Percentiles rank a stretch among this genome's conserved stretches.
Conservation (phyloP, 169 alveolate species). For the Eimeria acervulina region DNA sequence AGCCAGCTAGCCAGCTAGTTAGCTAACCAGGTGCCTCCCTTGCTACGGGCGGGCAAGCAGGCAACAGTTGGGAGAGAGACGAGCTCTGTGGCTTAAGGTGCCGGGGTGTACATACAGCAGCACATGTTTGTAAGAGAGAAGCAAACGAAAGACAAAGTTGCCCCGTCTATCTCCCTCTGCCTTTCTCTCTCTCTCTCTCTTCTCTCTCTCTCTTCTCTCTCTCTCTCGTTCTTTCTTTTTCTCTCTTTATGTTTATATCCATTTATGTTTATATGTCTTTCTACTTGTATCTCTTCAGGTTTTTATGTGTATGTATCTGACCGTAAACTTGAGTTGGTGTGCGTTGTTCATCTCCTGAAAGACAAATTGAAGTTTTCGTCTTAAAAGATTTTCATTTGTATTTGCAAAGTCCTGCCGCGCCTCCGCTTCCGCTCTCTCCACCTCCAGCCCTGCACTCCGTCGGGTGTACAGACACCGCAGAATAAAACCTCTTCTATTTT, state of each 20-base stretch:
- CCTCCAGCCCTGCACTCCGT: conserved; percentile 22
- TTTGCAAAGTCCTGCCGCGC: conserved; percentile 19
- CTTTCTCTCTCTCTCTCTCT: too few relatives aligned
- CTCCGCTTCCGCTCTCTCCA: conserved; percentile 54
- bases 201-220: too few relatives aligned
- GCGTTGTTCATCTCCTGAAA: neutral
- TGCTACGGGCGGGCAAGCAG: neutral
- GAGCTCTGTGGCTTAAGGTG: too few relatives aligned
- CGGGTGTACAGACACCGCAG: neutral
- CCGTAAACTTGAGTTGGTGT: conserved; percentile 13
- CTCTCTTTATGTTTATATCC: too few relatives aligned
- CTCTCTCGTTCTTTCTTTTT: too few relatives aligned
- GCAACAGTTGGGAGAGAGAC: neutral
- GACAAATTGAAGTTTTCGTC: conserved; percentile 8
- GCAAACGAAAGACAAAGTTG: too few relatives aligned
- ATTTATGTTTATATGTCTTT: too few relatives aligned
- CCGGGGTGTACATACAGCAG: neutral
- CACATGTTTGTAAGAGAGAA: too few relatives aligned
- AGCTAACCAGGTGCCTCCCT: neutral
- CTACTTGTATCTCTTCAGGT: too few relatives aligned
- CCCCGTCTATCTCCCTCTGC: too few relatives aligned
- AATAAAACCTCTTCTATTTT: neutral
- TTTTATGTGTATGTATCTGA: too few relatives aligned
- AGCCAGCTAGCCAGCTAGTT: neutral
- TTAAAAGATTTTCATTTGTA: neutral